Base-by-base conservation (phyloP, 2,329 filamentous ascomycete genomes). In the Fusarium nurragi region DNA sequence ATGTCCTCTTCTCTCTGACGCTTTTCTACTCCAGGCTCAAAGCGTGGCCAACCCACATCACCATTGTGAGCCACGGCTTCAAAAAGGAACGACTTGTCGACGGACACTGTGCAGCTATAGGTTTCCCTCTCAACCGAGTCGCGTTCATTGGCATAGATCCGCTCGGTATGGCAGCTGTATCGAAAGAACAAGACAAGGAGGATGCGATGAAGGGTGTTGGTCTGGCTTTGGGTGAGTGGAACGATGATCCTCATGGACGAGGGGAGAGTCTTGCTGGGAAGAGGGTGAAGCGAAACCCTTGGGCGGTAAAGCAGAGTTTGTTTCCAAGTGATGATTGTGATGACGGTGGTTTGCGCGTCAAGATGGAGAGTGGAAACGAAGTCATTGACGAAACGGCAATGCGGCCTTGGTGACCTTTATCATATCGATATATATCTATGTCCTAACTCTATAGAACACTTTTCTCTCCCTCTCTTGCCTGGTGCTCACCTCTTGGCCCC, bases 1-100 rank as follows among this genome's bases (percentile, higher is more conserved):
- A 97, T 73, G 78, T 97, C 6, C 78, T 97, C 16, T 93, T 94
- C 74, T 90, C 90, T 13, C 80, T 97, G 4, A 69, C 81, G 16
- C 73, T 78, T 32, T 87, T 86, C 71, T 77, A 78, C 61, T 61
- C 73, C 34, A 69, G 67, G 12, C 77, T 78, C 2, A 68, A 74
- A 8, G 30, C 30, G 11, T 92, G 88, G 82, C 90, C 90, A 0
- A 47, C 51, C 2, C 78, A 75, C 6, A 71, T 93, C 16, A 90
- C 86, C 18, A 79, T 93, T 19, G 79, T 93, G 37, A 89, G 88
- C 66, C 89, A 92, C 71, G 85, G 77, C 7, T 93, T 93, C 77
- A 93, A 93, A 75, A 79, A 81, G 16, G 73, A 77, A 10, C 82
- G 90, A 2, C 85, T 92, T 22, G 76, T 89, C 46, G 82, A 88